phyloP scores from a whole-genome alignment of 345 rosid species.

The Melaleuca quinquenervia region DNA sequence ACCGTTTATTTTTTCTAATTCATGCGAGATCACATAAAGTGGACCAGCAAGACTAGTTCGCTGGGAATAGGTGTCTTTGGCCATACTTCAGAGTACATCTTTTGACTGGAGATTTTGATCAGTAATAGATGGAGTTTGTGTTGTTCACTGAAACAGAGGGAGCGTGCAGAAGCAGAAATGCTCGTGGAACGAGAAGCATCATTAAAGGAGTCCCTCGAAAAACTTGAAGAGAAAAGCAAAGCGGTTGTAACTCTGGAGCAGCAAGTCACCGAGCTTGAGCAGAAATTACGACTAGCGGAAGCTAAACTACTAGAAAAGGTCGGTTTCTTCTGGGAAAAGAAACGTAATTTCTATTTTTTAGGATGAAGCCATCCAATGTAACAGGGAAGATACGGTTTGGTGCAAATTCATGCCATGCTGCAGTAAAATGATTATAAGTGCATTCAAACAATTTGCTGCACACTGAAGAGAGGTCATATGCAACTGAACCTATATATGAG shows the following conservation, averaged over 20 bases:
- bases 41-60: neutral
- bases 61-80: neutral
- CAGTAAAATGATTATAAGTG: neutral
- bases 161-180: slow-evolving; percentile 27
- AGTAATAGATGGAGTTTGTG: neutral
- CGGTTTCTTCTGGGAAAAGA: slow-evolving; percentile 3
- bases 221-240: slow-evolving; percentile 55
- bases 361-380: neutral
- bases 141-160: slow-evolving; percentile 31
- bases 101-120: neutral
- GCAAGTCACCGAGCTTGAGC: slow-evolving; percentile 54
- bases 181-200: slow-evolving; percentile 46
- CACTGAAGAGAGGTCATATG: neutral
- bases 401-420: neutral
- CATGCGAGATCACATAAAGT: neutral
- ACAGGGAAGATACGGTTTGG: neutral
- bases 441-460: neutral
- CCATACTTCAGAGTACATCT: neutral
- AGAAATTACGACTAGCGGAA: slow-evolving; percentile 51
- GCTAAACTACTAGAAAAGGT: slow-evolving; percentile 52
- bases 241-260: slow-evolving; percentile 36
- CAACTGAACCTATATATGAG: neutral
- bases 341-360: neutral
- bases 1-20: neutral
- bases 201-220: slow-evolving; percentile 46